Base-by-base conservation (phyloP, 768 basidiomycete species). In the Lentinula boryana region DNA sequence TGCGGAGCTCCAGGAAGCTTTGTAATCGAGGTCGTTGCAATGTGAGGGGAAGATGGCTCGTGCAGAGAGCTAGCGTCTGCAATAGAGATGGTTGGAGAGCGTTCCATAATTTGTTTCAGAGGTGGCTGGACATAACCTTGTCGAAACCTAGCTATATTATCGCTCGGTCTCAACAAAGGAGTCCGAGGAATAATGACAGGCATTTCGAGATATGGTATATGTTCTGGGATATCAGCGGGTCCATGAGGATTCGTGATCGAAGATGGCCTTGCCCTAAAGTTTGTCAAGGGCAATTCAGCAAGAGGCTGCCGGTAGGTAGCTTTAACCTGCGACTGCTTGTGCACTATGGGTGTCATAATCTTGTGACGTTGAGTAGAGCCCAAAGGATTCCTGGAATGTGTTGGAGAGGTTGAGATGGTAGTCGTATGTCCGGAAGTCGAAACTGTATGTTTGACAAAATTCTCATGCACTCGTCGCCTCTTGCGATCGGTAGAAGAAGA, bases 21-120 rank as follows among this genome's bases (percentile, higher is more conserved):
- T 51, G 12, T 10, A 48, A 12, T 21, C 23, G 21, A 27, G 8
- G 21, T 23, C 3, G 21, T 48, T 23, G 46, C 7, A 8, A 23
- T 15, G 3, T 16, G 32, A 51, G 50, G 50, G 15, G 54, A 56
- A 27, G 54, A 38, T 12, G 54, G 54, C 4, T 21, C 36, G 21
- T 35, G 36, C 21, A 32, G 16, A 15, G 40, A 56, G 35, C 36
- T 43, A 38, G 18, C 54, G 15, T 56, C 54, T 15, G 32, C 18
- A 16, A 58, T 31, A 31, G 56, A 58, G 16, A 35, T n/a, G 15
- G 56, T 58, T 9, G 56, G 56, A 18, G 56, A 58, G 27, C 56
- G 56, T 38, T 56, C 36, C 5, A 18, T 41, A 12, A 27, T 10
- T 36, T 43, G 21, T 56, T 13, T 41, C 15, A 15, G 10, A n/a